Evolutionary conservation across 352 stramenopile genomes (phyloP).

Genomic region (Phytopythium mirpurense): DNA sequence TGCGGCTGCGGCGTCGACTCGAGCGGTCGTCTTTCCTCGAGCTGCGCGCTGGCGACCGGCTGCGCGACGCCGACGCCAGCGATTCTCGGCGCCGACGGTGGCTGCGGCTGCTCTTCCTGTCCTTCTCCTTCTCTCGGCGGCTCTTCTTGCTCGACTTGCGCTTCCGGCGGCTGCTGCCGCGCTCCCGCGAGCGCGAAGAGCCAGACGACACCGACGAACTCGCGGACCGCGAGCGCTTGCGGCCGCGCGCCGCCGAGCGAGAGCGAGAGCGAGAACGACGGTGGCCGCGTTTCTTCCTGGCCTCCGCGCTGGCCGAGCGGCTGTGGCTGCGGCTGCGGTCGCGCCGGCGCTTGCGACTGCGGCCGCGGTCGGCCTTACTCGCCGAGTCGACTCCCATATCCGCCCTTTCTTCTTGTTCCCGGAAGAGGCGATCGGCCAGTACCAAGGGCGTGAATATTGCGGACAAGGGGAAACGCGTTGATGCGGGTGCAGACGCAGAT

Average conservation of each 20-base stretch:
- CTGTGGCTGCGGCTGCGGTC: slow-evolving; percentile 21
- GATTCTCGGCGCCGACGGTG: slow-evolving; percentile 2
- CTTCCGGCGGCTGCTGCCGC: slow-evolving; percentile 15
- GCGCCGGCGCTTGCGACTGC: slow-evolving; percentile 25
- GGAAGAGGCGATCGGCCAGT: too few species aligned
- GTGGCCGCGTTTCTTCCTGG: slow-evolving; percentile 9
- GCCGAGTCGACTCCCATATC: slow-evolving; percentile 11
- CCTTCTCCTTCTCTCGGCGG: slow-evolving; percentile 2
- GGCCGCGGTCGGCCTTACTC: slow-evolving; percentile 8
- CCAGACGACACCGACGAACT: slow-evolving; percentile 18
- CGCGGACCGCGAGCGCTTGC: slow-evolving; percentile 22
- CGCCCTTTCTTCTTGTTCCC: not conserved
- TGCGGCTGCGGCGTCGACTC: slow-evolving; percentile 16
- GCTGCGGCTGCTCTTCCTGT: slow-evolving; percentile 12
- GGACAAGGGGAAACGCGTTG: too few species aligned
- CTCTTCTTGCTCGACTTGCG: slow-evolving; percentile 13
- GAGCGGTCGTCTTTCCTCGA: slow-evolving; percentile 21
- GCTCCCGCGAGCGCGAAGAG: slow-evolving; percentile 28
- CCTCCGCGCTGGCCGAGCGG: slow-evolving; percentile 6
- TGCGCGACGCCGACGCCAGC: slow-evolving; percentile 17
- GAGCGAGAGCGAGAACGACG: slow-evolving; percentile 15
- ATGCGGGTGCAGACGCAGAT: too few species aligned
- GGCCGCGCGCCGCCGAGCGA: slow-evolving; percentile 5
- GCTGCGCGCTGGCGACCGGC: slow-evolving; percentile 22
- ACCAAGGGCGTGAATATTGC: too few species aligned